A percentile compares a stretch with the other conserved stretches of the same genome.
phyloP scores from a whole-genome alignment of 2,329 filamentous ascomycete genomes.

The Microsporum ferrugineum region DNA sequence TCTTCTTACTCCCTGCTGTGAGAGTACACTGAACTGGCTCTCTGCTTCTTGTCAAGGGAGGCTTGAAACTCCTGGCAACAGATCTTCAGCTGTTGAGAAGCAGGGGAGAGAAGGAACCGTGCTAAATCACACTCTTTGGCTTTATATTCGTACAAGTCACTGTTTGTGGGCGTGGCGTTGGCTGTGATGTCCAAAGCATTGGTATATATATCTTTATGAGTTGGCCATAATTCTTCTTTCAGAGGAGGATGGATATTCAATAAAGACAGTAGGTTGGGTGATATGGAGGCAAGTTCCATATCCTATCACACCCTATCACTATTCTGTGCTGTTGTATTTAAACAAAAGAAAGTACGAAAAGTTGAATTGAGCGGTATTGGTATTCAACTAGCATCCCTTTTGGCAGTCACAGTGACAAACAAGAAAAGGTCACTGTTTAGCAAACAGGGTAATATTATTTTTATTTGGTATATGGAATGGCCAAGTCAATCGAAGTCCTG shows the following conservation, averaged over 20 bases:
- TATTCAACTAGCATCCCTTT: not conserved
- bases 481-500: not conserved
- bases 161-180: too few relatives aligned
- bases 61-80: not conserved
- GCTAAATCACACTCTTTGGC: too few relatives aligned
- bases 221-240: too few relatives aligned
- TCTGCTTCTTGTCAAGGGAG: not conserved
- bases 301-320: not conserved
- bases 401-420: not conserved
- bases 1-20: not conserved
- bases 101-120: not conserved
- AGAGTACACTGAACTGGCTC: not conserved
- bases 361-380: not conserved
- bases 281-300: too few relatives aligned
- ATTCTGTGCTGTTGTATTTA: not conserved
- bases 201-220: too few relatives aligned
- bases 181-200: too few relatives aligned
- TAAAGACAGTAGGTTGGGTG: not conserved
- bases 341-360: not conserved
- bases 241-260: not conserved
- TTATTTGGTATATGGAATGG: not conserved
- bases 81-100: not conserved
- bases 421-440: not conserved
- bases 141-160: too few relatives aligned
- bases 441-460: not conserved